These are phyloP conservation scores for Pyropia yezoensis DNA, from an alignment of 23 red algal genomes.

Conservation along the genomic window DNA sequence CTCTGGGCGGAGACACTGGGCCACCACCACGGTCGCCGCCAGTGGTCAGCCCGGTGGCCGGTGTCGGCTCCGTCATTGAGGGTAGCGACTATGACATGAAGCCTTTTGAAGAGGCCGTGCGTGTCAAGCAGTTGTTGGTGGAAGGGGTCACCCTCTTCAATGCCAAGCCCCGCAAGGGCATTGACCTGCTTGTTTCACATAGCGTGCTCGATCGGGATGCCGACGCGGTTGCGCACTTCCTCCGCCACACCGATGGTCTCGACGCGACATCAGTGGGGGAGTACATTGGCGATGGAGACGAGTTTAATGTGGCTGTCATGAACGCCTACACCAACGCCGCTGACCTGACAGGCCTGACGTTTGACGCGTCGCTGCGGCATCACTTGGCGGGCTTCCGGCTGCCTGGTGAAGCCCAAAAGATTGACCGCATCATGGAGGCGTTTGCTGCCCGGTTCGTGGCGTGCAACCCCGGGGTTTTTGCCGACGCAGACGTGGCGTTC, in stretches of 20 bases:
- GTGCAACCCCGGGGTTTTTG: conserved; percentile 88
- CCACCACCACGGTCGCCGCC: too few species aligned
- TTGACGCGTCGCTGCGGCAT: conserved; percentile 74
- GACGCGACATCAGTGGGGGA: conserved; percentile 76
- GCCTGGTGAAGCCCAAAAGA: conserved; percentile 97
- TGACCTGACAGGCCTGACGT: conserved; percentile 66
- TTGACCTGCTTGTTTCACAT: conserved; percentile 40
- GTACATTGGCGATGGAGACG: conserved; percentile 73
- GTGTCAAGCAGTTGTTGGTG: conserved; percentile 49
- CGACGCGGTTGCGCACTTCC: conserved; percentile 54
- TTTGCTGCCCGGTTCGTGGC: conserved; percentile 85
- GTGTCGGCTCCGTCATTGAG: conserved; percentile 38
- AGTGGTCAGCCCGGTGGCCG: conserved; percentile 4
- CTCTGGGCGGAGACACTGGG: too few species aligned
- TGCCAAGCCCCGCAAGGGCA: conserved; percentile 61
- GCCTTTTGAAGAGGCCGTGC: conserved; percentile 51
- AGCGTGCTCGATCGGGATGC: conserved; percentile 36
- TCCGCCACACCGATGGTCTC: conserved; percentile 54
- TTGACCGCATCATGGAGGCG: conserved; percentile 97
- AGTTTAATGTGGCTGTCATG: conserved; percentile 78
- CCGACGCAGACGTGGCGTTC: conserved; percentile 87
- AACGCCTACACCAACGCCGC: conserved; percentile 80
- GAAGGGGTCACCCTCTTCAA: conserved; percentile 75
- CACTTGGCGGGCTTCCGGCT: conserved; percentile 76
- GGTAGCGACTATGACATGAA: conserved; percentile 49